A percentile compares a stretch with the other conserved stretches of the same genome.
Evolutionary conservation across 192 early-diverging fungal genomes (phyloP).

Genomic region (Coemansia sp.): DNA sequence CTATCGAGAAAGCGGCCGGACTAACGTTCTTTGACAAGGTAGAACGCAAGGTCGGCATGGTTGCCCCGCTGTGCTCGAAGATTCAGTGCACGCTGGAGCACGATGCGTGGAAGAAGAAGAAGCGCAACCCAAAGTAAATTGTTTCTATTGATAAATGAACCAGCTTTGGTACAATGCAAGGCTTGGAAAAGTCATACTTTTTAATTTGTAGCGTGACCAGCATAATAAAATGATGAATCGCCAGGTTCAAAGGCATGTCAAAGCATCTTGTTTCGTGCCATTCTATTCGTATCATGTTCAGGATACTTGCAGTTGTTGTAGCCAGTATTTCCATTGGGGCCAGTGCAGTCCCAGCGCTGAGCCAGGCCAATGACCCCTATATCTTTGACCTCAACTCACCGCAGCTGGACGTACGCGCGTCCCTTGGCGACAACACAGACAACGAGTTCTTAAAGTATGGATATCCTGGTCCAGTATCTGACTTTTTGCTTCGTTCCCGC

Average conservation of each 20-base stretch:
- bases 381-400: not conserved
- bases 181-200: not conserved
- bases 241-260: too few species aligned
- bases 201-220: too few species aligned
- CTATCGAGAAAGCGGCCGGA: slow-evolving; percentile 67
- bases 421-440: slow-evolving; percentile 7
- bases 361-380: not conserved
- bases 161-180: not conserved
- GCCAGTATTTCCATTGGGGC: slow-evolving; percentile 17
- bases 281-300: not conserved
- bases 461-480: slow-evolving; percentile 69
- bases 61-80: slow-evolving; percentile 45
- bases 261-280: too few species aligned
- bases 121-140: not conserved
- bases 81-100: slow-evolving; percentile 42
- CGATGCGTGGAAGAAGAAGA: slow-evolving; percentile 40
- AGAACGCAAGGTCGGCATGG: slow-evolving; percentile 35
- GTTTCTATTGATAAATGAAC: not conserved
- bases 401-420: not conserved
- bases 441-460: slow-evolving; percentile 44
- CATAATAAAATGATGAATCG: too few species aligned
- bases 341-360: slow-evolving; percentile 30
- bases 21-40: slow-evolving; percentile 70
- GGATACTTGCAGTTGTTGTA: not conserved
- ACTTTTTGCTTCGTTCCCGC: slow-evolving; percentile 64